A percentile compares a stretch with the other conserved stretches of the same genome.
Evolutionary conservation across 495 filamentous ascomycete species (phyloP).

Genomic region (Parathielavia hyrcaniae): DNA sequence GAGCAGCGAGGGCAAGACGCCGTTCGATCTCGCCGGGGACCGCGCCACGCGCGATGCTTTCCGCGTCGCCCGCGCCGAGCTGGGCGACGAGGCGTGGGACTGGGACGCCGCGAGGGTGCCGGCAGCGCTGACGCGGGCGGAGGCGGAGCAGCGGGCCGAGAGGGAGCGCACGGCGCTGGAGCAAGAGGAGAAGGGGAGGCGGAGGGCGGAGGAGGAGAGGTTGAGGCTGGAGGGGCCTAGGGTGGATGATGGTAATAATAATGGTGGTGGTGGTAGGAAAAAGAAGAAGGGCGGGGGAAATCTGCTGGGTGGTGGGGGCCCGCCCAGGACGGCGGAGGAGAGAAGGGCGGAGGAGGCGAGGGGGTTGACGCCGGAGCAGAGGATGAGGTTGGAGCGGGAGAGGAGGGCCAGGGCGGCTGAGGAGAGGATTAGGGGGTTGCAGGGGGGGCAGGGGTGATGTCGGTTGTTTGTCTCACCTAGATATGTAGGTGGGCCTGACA

Average conservation of each 20-base stretch:
- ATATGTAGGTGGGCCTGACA: too few species aligned
- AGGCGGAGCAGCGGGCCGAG: constrained; percentile 59
- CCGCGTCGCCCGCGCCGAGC: constrained; percentile 72
- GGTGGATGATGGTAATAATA: constrained; percentile 26
- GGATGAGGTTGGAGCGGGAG: constrained; percentile 71
- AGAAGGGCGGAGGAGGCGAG: constrained; percentile 73
- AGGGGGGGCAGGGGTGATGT: constrained; percentile 13
- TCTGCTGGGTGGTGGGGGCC: constrained; percentile 43
- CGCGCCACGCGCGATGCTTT: constrained; percentile 85
- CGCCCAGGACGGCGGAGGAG: constrained; percentile 64
- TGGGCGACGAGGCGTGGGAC: constrained; percentile 71
- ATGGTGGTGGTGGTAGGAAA: neutral
- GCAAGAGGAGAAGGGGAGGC: constrained; percentile 57
- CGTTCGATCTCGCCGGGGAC: constrained; percentile 85
- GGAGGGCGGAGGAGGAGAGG: constrained; percentile 59
- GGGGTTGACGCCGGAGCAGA: constrained; percentile 79
- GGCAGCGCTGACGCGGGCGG: constrained; percentile 55
- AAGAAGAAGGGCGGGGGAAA: constrained; percentile 33
- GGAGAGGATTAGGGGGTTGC: constrained; percentile 69
- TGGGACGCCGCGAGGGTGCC: constrained; percentile 75
- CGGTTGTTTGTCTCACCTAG: too few species aligned
- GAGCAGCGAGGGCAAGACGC: constrained; percentile 65
- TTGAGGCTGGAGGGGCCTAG: constrained; percentile 48
- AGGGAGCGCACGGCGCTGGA: constrained; percentile 57
- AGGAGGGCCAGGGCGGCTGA: constrained; percentile 78